Percentiles rank a stretch among this genome's conserved stretches.
These are phyloP conservation scores for Boletus vermiculosoides DNA, from an alignment of 768 basidiomycete species.

Conservation along the genomic window DNA sequence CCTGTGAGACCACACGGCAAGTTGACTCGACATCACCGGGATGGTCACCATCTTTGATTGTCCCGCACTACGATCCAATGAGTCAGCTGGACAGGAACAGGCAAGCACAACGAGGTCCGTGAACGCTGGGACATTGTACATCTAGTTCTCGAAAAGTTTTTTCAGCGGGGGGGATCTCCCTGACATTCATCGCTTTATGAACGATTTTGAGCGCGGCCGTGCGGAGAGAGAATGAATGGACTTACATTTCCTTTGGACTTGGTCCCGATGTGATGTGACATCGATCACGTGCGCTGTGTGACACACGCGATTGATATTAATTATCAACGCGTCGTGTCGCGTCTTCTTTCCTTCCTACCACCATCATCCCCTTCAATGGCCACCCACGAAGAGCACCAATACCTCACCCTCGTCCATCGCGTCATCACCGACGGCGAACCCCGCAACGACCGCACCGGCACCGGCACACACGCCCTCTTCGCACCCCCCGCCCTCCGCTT, in stretches of 20 bases:
- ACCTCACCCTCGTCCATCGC: slow-evolving; percentile 75
- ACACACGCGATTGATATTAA: slow-evolving; percentile 1
- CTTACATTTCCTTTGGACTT: too few relatives aligned
- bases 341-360: slow-evolving; percentile 3
- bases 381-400: slow-evolving; percentile 83
- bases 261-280: slow-evolving; percentile 15
- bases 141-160: too few relatives aligned
- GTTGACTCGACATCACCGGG: slow-evolving; percentile 18
- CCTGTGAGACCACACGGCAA: slow-evolving; percentile 20
- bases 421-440: slow-evolving; percentile 74
- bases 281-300: slow-evolving; percentile 8
- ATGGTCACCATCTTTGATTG: slow-evolving; percentile 17
- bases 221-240: too few relatives aligned
- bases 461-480: slow-evolving; percentile 89
- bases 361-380: slow-evolving; percentile 5
- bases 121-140: too few relatives aligned
- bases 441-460: slow-evolving; percentile 91
- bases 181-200: too few relatives aligned
- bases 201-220: too few relatives aligned
- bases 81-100: neutral
- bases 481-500: slow-evolving; percentile 90
- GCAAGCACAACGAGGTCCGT: neutral
- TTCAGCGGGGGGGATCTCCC: too few relatives aligned
- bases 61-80: slow-evolving; percentile 11
- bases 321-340: slow-evolving; percentile 11